Evolutionary conservation across 495 filamentous ascomycete species (phyloP).

Genomic region (Aspergillus conjunctus): DNA sequence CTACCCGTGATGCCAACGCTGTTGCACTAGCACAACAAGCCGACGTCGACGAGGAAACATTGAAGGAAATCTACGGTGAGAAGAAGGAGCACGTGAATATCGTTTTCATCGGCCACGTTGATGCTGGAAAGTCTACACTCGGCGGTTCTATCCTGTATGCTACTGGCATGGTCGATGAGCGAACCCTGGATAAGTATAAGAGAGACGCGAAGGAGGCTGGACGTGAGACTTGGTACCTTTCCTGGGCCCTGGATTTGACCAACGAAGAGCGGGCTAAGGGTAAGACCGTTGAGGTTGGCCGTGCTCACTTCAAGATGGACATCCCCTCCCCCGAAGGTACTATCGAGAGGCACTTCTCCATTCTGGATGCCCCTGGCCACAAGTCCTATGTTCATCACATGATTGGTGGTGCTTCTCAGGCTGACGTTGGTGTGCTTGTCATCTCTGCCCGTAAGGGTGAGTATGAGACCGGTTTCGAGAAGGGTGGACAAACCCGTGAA

Average conservation of each 20-base stretch:
- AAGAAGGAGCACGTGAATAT: slow-evolving; percentile 89
- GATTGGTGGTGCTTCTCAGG: slow-evolving; percentile 96
- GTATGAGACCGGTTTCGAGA: slow-evolving; percentile 99
- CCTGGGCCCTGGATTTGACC: slow-evolving; percentile 95
- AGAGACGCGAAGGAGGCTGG: slow-evolving; percentile 93
- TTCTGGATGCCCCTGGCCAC: slow-evolving; percentile 95
- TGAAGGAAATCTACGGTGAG: slow-evolving; percentile 97
- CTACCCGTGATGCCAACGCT: slow-evolving; percentile 72
- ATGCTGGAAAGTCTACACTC: slow-evolving; percentile 95
- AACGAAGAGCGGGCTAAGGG: slow-evolving; percentile 96
- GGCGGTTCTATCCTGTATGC: slow-evolving; percentile 89
- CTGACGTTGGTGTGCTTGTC: slow-evolving; percentile 93
- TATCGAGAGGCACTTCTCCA: slow-evolving; percentile 67
- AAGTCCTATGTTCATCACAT: slow-evolving; percentile 96
- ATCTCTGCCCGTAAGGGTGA: slow-evolving; percentile 97
- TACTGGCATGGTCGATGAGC: slow-evolving; percentile 98
- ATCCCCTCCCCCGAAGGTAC: slow-evolving; percentile 56
- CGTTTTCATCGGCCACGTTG: slow-evolving; percentile 97
- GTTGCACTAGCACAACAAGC: slow-evolving; percentile 85
- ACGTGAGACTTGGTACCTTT: slow-evolving; percentile 98
- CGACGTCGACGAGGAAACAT: slow-evolving; percentile 85
- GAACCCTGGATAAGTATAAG: slow-evolving; percentile 98
- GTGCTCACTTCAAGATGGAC: slow-evolving; percentile 93
- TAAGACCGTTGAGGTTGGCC: slow-evolving; percentile 96
- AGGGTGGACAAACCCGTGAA: slow-evolving; percentile 95